These are phyloP conservation scores for Delonix regia DNA, from an alignment of 306 rosid species.

Conservation along the genomic window DNA sequence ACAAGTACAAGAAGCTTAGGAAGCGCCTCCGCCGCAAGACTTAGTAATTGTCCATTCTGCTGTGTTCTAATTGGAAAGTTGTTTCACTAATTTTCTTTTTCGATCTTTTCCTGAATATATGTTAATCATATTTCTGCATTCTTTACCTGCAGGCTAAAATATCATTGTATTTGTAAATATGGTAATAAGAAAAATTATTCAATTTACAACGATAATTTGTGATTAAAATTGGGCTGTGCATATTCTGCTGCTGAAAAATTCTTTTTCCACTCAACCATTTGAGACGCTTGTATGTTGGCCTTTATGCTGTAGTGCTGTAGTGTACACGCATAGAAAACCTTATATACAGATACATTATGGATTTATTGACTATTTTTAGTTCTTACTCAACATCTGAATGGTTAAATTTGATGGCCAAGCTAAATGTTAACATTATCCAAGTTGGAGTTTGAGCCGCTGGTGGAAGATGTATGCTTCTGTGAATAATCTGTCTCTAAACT, in stretches of 20 bases:
- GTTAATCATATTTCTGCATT: constrained; percentile 2
- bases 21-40: constrained; percentile 62
- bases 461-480: not conserved
- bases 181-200: not conserved
- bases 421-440: not conserved
- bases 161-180: not conserved
- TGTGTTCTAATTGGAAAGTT: not conserved
- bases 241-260: not conserved
- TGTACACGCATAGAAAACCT: not conserved
- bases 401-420: not conserved
- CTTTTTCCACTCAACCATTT: not conserved
- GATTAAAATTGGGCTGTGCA: not conserved
- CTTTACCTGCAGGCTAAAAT: not conserved
- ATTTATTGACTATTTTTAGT: not conserved
- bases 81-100: not conserved
- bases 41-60: not conserved
- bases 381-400: not conserved
- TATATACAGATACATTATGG: not conserved
- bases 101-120: not conserved
- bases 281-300: not conserved
- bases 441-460: not conserved
- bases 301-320: not conserved
- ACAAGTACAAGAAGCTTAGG: constrained; percentile 55
- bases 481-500: not conserved
- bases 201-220: constrained; percentile 14